Conservation (phyloP, 192 early-diverging fungal genomes). For the Rhizoclosmatium sp. region DNA sequence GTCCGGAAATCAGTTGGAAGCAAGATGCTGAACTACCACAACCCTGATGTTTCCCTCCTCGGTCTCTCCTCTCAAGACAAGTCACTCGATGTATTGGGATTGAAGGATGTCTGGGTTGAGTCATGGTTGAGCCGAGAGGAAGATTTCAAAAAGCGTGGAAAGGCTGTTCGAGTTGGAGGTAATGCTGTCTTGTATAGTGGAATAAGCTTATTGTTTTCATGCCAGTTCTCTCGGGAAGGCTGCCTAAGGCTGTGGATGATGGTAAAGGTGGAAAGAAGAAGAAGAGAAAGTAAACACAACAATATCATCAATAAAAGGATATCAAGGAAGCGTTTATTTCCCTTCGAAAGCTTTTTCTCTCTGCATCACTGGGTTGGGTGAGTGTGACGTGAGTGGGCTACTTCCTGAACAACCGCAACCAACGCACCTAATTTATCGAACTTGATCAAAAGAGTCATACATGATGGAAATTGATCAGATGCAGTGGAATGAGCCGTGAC, state of each 20-base stretch:
- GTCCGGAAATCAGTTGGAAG: not conserved
- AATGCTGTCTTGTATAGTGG: not conserved
- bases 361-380: slow-evolving; percentile 38
- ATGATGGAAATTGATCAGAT: slow-evolving; percentile 82
- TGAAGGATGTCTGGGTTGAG: slow-evolving; percentile 22
- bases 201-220: not conserved
- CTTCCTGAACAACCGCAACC: not conserved
- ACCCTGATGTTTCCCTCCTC: slow-evolving; percentile 15
- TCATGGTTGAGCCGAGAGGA: slow-evolving; percentile 10
- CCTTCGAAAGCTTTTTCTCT: slow-evolving; percentile 44
- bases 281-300: slow-evolving; percentile 1
- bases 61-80: slow-evolving; percentile 22
- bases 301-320: no score
- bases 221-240: slow-evolving; percentile 7
- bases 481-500: slow-evolving; percentile 95
- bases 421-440: slow-evolving; percentile 69
- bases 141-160: slow-evolving; percentile 25
- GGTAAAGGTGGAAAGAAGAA: slow-evolving; percentile 20
- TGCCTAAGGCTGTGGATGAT: slow-evolving; percentile 4
- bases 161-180: slow-evolving; percentile 30
- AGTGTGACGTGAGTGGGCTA: not conserved
- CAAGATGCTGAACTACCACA: slow-evolving; percentile 33
- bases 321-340: slow-evolving; percentile 19
- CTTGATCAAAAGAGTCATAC: slow-evolving; percentile 97
- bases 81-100: not conserved